Evolutionary conservation across 352 stramenopile species (phyloP).

Genomic region (Stephanocyclus meneghinianus): DNA sequence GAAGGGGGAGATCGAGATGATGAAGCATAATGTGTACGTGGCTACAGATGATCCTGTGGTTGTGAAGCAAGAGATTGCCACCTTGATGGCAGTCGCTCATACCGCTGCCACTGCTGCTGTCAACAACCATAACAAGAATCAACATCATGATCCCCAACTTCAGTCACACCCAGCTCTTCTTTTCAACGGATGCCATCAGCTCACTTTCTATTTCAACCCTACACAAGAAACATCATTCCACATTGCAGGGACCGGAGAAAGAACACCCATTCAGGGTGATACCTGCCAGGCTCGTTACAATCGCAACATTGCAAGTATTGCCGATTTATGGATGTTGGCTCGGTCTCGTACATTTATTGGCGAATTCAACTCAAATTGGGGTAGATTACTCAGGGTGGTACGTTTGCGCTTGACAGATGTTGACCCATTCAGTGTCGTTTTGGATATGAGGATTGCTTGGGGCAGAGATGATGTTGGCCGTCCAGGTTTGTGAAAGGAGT

Average conservation of each 20-base stretch:
- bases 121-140: neutral
- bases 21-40: conserved; percentile 40
- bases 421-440: conserved; percentile 6
- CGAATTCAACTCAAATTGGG: conserved; percentile 47
- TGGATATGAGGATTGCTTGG: conserved; percentile 41
- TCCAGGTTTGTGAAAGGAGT: neutral
- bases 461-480: conserved; percentile 11
- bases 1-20: neutral
- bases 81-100: conserved; percentile 12
- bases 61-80: conserved; percentile 33
- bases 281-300: conserved; percentile 36
- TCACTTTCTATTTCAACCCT: conserved; percentile 47
- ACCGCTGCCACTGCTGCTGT: neutral
- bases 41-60: conserved; percentile 45
- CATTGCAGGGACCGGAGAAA: conserved; percentile 6
- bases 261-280: conserved; percentile 22
- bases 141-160: neutral
- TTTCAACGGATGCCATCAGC: conserved; percentile 30
- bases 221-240: conserved; percentile 19
- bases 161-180: neutral
- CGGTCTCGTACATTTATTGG: conserved; percentile 34
- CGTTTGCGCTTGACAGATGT: conserved; percentile 25
- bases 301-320: conserved; percentile 42
- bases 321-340: conserved; percentile 29
- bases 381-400: conserved; percentile 28